phyloP scores from a whole-genome alignment of 2,329 filamentous ascomycete genomes.

The Lachnellula hyalina region DNA sequence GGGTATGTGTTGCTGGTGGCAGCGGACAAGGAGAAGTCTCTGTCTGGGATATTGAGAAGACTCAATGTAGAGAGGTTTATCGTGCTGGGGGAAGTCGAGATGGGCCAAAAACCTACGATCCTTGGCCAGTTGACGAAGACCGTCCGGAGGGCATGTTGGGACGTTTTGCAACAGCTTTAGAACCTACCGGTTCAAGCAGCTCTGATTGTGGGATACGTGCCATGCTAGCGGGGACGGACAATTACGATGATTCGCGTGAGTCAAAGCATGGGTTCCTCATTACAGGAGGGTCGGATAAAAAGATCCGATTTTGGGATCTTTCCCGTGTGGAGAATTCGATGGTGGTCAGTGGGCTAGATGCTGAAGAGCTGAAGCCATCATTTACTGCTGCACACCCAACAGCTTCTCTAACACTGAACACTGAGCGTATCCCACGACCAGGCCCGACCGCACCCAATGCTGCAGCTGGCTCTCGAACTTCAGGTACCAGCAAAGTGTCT shows the following conservation, averaged over 20 bases:
- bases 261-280: slow-evolving; percentile 77
- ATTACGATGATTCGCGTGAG: slow-evolving; percentile 64
- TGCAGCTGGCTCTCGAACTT: slow-evolving; percentile 26
- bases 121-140: slow-evolving; percentile 88
- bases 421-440: slow-evolving; percentile 42
- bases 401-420: slow-evolving; percentile 58
- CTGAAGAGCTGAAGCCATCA: slow-evolving; percentile 65
- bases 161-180: slow-evolving; percentile 73
- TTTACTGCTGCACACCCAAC: slow-evolving; percentile 63
- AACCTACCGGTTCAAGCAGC: slow-evolving; percentile 49
- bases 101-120: slow-evolving; percentile 62
- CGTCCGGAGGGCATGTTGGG: slow-evolving; percentile 79
- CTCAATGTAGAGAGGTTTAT: slow-evolving; percentile 83
- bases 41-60: slow-evolving; percentile 92
- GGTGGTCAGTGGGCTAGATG: slow-evolving; percentile 72
- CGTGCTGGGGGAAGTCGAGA: slow-evolving; percentile 59
- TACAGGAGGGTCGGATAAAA: slow-evolving; percentile 83
- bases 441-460: slow-evolving; percentile 29
- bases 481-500: slow-evolving; percentile 23
- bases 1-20: slow-evolving; percentile 84
- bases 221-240: slow-evolving; percentile 67
- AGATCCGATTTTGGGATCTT: slow-evolving; percentile 91
- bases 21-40: slow-evolving; percentile 85
- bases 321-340: slow-evolving; percentile 69
- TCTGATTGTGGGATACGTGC: slow-evolving; percentile 67